Conservation (phyloP, 2,329 filamentous ascomycete species). For the Aspergillaceae sp. region DNA sequence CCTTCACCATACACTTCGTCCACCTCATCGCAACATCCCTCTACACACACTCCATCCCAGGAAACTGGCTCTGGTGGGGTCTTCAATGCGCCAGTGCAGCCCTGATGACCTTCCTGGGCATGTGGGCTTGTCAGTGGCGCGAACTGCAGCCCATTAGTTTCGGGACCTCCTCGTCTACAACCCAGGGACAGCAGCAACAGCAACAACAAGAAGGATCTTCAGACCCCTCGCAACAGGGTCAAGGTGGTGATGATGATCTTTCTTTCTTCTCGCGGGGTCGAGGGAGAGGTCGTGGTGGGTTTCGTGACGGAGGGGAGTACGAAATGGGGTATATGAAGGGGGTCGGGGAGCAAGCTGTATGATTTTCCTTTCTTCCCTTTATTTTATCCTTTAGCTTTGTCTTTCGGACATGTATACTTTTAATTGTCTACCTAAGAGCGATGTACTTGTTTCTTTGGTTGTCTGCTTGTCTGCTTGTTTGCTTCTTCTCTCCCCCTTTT, state of each 20-base stretch:
- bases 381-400: background rate
- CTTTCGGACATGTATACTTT: no score
- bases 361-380: conserved; percentile 4
- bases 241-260: conserved; percentile 12
- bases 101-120: conserved; percentile 62
- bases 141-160: conserved; percentile 86
- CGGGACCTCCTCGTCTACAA: conserved; percentile 31
- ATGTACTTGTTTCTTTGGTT: no score
- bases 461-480: no score
- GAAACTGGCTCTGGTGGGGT: conserved; percentile 79
- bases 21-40: conserved; percentile 70
- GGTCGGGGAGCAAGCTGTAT: conserved; percentile 22
- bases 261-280: conserved; percentile 21
- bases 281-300: conserved; percentile 20
- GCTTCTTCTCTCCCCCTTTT: no score
- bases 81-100: conserved; percentile 53
- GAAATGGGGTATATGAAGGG: conserved; percentile 29
- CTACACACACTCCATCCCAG: conserved; percentile 68
- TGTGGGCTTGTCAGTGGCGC: conserved; percentile 86
- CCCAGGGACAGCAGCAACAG: conserved; percentile 2
- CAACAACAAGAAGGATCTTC: conserved; percentile 2
- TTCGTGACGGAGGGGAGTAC: conserved; percentile 19
- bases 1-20: conserved; percentile 75
- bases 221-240: conserved; percentile 2
- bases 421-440: no score